Evolutionary conservation across 441 rosid species (phyloP), one percentile per base, ranked within the genome.

Genomic region (Gossypium lobatum): DNA sequence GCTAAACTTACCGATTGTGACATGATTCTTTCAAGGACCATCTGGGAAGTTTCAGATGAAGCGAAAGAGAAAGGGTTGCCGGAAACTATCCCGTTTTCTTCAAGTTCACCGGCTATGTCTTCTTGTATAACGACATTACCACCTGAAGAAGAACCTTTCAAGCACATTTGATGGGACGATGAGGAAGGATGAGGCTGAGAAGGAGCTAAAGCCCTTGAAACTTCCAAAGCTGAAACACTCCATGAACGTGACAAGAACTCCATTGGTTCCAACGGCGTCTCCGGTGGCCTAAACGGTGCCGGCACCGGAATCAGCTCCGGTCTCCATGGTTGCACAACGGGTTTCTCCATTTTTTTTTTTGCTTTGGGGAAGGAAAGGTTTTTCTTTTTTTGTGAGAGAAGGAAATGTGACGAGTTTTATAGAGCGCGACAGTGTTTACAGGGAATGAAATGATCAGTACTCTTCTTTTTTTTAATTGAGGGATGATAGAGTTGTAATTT

Each of bases 21-120:
- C 93, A 95, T 84, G 83, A 95, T 95, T 61, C 98, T 88, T 11
- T 95, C 99, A 90, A 95, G 87, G 74, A 95, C 86, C 96, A 93
- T 89, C 83, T 87, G 99, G 17, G 96, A 95, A 65, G 99, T 93
- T 74, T 91, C 98, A 0, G 92, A 89, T 39, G 92, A 91, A 13
- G 96, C 97, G 37, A 95, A 94, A 7, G 97, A 89, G 82, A 92
- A 91, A 1, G 96, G 95, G 82, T 95, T 91, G 1, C 97, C 95
- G n/a, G 96, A 82, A 78, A 88, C 89, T 3, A 76, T 73, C 6
- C 84, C 85, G 72, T 63, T 77, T 3, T 89, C 97, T 13, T 91
- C 96, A 0, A 82, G 17, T 60, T 89, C 96, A 0, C 82, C 92
- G 10, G 78, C 80, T 26, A 83, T 80, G 34, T 91, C 97, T 78